These are phyloP conservation scores for Phanerodontia chrysosporium DNA, from an alignment of 768 basidiomycete genomes.

Conservation along the genomic window DNA sequence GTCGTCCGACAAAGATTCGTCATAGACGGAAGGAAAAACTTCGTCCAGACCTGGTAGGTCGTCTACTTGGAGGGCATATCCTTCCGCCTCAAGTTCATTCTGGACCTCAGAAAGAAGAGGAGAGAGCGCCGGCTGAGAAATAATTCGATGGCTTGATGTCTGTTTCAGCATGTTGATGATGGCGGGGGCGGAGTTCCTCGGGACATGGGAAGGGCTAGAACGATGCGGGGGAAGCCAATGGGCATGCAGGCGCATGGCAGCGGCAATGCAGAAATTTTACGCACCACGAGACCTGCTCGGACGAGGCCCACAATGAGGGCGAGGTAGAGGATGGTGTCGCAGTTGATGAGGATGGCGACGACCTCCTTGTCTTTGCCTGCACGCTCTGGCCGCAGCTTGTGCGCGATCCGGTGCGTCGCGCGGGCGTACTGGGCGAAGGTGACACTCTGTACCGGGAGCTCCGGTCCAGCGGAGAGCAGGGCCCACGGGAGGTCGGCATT, in stretches of 20 bases:
- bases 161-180: conserved; percentile 13
- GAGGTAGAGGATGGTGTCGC: conserved; percentile 24
- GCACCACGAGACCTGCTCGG: conserved; percentile 14
- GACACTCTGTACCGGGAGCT: neutral
- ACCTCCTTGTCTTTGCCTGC: neutral
- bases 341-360: neutral
- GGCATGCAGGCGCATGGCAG: neutral
- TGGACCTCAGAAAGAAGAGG: neutral
- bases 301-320: conserved; percentile 16
- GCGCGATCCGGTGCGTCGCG: conserved; percentile 5
- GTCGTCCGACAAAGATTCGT: conserved; percentile 7
- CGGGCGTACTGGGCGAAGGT: neutral
- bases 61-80: conserved; percentile 5
- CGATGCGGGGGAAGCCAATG: neutral
- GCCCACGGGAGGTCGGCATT: conserved; percentile 2
- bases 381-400: neutral
- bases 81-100: neutral
- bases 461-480: neutral
- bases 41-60: conserved; percentile 6
- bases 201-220: conserved; percentile 13
- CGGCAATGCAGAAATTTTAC: neutral
- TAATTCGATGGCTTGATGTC: conserved; percentile 11
- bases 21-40: conserved; percentile 10
- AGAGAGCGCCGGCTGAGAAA: conserved; percentile 3
- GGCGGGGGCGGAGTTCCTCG: conserved; percentile 8